Conservation (phyloP, 805 yeast species). For the Metschnikowia shivogae region DNA sequence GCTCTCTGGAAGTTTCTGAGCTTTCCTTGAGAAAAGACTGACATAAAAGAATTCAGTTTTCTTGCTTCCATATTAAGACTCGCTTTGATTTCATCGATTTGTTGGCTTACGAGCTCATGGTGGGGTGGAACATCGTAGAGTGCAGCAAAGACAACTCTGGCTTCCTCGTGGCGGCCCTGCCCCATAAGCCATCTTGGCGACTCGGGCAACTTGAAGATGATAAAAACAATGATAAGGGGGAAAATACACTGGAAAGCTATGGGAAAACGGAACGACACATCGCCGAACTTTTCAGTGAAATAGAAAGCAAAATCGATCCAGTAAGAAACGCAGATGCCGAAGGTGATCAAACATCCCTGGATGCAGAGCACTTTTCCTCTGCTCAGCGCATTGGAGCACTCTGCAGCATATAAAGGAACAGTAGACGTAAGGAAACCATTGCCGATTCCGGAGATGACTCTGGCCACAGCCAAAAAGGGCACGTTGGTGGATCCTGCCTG, state of each 20-base stretch:
- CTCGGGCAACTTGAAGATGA: constrained; percentile 33
- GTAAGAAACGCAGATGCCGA: constrained; percentile 30
- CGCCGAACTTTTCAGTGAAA: constrained; percentile 20
- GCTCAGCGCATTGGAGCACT: constrained; percentile 30
- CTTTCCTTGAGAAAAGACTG: constrained; percentile 39
- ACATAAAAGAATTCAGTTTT: constrained; percentile 21
- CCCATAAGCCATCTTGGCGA: constrained; percentile 43
- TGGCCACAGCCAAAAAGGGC: constrained; percentile 28
- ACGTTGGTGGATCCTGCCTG: constrained; percentile 21
- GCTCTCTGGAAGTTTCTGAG: constrained; percentile 46
- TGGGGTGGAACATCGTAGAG: constrained; percentile 23
- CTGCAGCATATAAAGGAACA: constrained; percentile 36
- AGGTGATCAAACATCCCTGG: constrained; percentile 27
- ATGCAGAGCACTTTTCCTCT: constrained; percentile 30
- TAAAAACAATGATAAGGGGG: constrained; percentile 16
- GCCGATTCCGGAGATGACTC: constrained; percentile 33
- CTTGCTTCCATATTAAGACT: constrained; percentile 23
- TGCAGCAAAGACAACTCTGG: constrained; percentile 19
- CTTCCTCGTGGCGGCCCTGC: constrained; percentile 27
- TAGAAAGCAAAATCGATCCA: constrained; percentile 37
- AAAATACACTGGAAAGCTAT: constrained; percentile 28
- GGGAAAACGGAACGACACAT: constrained; percentile 32
- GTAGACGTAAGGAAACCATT: constrained; percentile 34
- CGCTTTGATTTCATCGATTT: constrained; percentile 24
- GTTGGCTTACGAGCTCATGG: constrained; percentile 21